Base-by-base conservation (phyloP, 1,284 basidiomycete genomes). In the Pascua sp. region DNA sequence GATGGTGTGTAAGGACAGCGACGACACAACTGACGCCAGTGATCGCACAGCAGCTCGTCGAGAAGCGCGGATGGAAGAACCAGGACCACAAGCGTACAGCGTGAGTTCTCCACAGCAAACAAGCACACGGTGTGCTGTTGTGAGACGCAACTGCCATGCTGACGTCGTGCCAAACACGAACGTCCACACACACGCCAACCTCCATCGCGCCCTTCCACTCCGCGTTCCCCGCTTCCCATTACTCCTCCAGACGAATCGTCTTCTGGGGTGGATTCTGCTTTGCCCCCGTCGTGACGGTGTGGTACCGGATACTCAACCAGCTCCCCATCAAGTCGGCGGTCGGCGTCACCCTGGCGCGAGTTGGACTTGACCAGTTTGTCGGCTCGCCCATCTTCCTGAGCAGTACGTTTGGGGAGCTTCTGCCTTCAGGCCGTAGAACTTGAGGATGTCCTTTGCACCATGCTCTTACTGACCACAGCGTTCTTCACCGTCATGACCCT, bases 1-100 rank as follows among this genome's bases (percentile, higher is more conserved):
- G 80, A 81, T 63, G 61, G 70, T 72, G 48, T 15, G 68, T 54
- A 32, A n/a, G 5, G 24, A 5, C 11, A 15, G 1, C 16, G 8
- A 11, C n/a, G 18, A 17, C 11, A 2, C 8, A 32, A 16, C 7
- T 17, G 17, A 49, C 24, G 24, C 11, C 53, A 74, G 75, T 77
- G 10, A 70, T 81, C 41, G 80, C 80, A n/a, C 80, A 81, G 62
- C 80, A 81, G 62, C 63, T 66, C 2, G 73, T 81, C 46, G 80
- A 81, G 67, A 79, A 80, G 65, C 75, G 76, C 56, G 77, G 77
- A 1, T 44, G 41, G 47, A 62, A 55, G 16, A 62, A 76, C 13
- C 77, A 79, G 54, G 78, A 80, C 65, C 67, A 69, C 50, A 67
- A 69, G 41, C 65, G 78, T n/a, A 80, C 78, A 1, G 74, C 64